Evolutionary conservation across 2,329 filamentous ascomycete genomes (phyloP), one percentile per base, ranked within the genome.

Genomic region (Mycosphaerella sp.): DNA sequence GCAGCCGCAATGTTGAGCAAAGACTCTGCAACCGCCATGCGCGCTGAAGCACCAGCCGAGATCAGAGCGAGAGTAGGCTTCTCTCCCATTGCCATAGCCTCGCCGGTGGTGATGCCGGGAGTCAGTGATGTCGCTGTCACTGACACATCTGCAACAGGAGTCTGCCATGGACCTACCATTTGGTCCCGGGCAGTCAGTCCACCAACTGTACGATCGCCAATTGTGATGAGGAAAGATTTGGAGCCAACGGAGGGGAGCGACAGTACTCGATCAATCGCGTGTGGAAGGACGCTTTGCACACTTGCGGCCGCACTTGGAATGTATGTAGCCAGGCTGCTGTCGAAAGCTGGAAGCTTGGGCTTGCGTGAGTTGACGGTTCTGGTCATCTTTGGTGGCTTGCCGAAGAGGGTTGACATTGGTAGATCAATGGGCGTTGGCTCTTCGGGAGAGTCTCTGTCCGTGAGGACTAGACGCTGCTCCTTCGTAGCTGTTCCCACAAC

Each of bases 21-120:
- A 53, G 87, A 89, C 72, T 98, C 93, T 1, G 85, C 90, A 52
- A 98, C 90, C 2, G 93, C 89, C 93, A 98, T 98, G 46, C 90
- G 83, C 13, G 93, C 90, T 16, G 93, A 97, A 17, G 93, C 89
- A 39, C 84, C 87, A 2, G 91, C 81, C 4, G 87, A 91, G 53
- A 98, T 95, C 17, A 98, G 78, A 5, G 93, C 93, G 49, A 98
- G 73, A 0, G 84, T 86, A 37, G 90, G 88, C 71, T 87, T 93
- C 71, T 96, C 91, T 30, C 93, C 93, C 86, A 95, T 94, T 1
- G 89, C 85, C 88, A 97, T 95, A n/a, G 90, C 90, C 70, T 97
- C 93, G 60, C 93, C 93, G 25, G 84, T 87, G 63, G 79, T 84
- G 42, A 86, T 78, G 53, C 85, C 87, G 13, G 78, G 73, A 41